A percentile compares a stretch with the other conserved stretches of the same genome.
Conservation (phyloP, 179 eudicot species). For the Silene coronaria region DNA sequence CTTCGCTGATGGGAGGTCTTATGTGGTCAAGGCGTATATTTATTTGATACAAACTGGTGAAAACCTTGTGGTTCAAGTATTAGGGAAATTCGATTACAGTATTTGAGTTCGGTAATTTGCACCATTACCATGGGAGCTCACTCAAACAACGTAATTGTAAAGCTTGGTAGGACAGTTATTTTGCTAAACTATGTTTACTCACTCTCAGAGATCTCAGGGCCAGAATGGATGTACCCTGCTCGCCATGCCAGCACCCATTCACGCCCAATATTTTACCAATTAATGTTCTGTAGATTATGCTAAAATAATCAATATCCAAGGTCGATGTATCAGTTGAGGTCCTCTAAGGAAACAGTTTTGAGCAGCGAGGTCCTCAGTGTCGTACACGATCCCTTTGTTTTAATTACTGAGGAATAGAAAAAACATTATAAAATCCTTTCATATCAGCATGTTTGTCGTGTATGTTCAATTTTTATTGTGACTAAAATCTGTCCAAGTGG, state of each 20-base stretch:
- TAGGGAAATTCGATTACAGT: neutral
- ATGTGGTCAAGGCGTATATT: neutral
- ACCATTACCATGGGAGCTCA: neutral
- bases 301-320: neutral
- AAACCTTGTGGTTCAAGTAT: neutral
- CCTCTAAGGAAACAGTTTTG: neutral
- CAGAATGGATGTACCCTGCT: neutral
- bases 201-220: neutral
- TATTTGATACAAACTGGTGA: neutral
- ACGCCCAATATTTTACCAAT: neutral
- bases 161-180: neutral
- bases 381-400: neutral
- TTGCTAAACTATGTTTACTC: neutral
- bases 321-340: neutral
- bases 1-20: neutral
- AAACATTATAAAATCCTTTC: neutral
- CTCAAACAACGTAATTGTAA: neutral
- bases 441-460: neutral
- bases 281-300: neutral
- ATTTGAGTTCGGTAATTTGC: neutral
- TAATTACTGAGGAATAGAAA: neutral
- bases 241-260: neutral
- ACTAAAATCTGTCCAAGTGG: constrained; percentile 11
- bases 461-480: neutral
- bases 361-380: neutral